Conservation (phyloP, 2,329 filamentous ascomycete genomes). For the Xylariaceae sp. region DNA sequence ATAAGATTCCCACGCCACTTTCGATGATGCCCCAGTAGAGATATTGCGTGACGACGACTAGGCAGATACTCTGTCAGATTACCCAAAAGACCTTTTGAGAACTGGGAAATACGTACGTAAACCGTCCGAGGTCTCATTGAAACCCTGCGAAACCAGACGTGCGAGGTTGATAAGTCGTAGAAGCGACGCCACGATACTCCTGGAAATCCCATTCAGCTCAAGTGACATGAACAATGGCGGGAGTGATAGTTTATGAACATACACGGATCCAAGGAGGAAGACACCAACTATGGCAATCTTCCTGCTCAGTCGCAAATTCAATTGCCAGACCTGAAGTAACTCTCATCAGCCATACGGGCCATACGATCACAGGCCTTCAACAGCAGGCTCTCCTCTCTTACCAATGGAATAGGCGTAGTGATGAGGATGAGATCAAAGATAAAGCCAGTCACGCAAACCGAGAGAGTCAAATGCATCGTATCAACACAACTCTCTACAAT, state of each 20-base stretch:
- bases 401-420: constrained; percentile 19
- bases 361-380: too few species aligned
- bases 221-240: not conserved
- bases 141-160: not conserved
- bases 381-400: not conserved
- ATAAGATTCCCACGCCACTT: not conserved
- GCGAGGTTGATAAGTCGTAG: constrained; percentile 4
- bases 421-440: constrained; percentile 18
- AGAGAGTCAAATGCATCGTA: constrained; percentile 6
- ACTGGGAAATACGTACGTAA: not conserved
- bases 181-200: constrained; percentile 7
- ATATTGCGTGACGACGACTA: not conserved
- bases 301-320: constrained; percentile 4
- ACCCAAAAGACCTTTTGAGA: not conserved
- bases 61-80: not conserved
- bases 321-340: constrained; percentile 4
- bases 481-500: constrained; percentile 8
- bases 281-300: constrained; percentile 8
- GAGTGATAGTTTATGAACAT: not conserved
- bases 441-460: constrained; percentile 19
- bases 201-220: not conserved
- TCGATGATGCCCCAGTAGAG: constrained; percentile 2
- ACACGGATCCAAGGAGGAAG: constrained; percentile 14
- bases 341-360: too few species aligned
- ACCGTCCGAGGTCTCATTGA: not conserved